Evolutionary conservation across 495 filamentous ascomycete genomes (phyloP).

Genomic region (Beverwykella pulmonaria): DNA sequence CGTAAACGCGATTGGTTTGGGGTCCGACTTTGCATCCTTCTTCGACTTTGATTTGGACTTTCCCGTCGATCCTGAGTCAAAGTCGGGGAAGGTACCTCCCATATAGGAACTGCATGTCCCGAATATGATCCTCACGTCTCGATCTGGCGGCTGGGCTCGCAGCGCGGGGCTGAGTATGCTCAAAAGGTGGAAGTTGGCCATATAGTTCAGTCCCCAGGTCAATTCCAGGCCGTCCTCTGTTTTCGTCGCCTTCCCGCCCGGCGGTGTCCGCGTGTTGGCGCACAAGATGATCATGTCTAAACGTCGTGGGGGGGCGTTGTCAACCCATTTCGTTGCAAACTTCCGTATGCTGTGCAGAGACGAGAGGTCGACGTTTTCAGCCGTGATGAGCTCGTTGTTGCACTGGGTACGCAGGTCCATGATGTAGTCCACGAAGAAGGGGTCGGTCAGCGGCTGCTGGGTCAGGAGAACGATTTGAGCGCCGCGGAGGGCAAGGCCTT

Average conservation of each 20-base stretch:
- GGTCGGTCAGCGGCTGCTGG: constrained; percentile 73
- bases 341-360: constrained; percentile 83
- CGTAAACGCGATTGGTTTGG: constrained; percentile 36
- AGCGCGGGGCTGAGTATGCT: constrained; percentile 87
- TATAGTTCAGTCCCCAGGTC: constrained; percentile 92
- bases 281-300: constrained; percentile 92
- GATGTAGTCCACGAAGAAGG: constrained; percentile 90
- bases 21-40: constrained; percentile 10
- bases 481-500: constrained; percentile 76
- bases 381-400: constrained; percentile 88
- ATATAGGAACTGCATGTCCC: constrained; percentile 87
- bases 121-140: constrained; percentile 87
- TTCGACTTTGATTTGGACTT: constrained; percentile 23
- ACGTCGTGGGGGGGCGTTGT: constrained; percentile 88
- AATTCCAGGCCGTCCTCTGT: constrained; percentile 78
- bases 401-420: constrained; percentile 79
- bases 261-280: constrained; percentile 72
- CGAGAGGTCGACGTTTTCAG: constrained; percentile 88
- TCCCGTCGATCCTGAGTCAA: constrained; percentile 45
- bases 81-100: constrained; percentile 59
- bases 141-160: constrained; percentile 84
- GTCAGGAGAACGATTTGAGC: constrained; percentile 91
- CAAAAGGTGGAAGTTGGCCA: constrained; percentile 92
- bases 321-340: constrained; percentile 99
- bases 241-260: constrained; percentile 55